Conservation (phyloP, 805 yeast species). For the Jamesozyma hellenica region DNA sequence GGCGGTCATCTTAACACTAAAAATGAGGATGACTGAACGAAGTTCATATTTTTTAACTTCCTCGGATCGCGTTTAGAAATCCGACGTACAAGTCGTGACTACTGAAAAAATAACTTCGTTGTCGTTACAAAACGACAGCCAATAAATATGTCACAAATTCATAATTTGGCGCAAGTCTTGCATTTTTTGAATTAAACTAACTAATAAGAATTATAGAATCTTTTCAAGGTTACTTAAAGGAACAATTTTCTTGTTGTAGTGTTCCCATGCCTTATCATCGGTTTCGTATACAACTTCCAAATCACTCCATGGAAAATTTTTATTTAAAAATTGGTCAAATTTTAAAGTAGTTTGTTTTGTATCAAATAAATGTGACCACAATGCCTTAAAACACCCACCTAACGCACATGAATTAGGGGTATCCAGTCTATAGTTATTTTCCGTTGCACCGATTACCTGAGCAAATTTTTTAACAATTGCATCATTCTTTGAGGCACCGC, state of each 20-base stretch:
- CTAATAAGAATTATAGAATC: not conserved
- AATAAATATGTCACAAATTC: too few relatives aligned
- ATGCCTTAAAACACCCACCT: conserved; percentile 82
- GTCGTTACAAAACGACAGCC: too few relatives aligned
- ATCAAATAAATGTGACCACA: conserved; percentile 49
- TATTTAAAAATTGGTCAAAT: conserved; percentile 39
- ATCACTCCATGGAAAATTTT: conserved; percentile 39
- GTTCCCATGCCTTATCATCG: conserved; percentile 22
- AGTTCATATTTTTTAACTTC: too few relatives aligned
- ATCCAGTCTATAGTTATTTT: conserved; percentile 62
- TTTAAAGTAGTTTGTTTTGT: conserved; percentile 11
- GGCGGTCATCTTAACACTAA: too few relatives aligned
- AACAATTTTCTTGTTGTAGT: conserved; percentile 23
- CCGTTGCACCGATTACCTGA: conserved; percentile 48
- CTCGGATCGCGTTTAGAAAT: too few relatives aligned
- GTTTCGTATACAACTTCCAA: conserved; percentile 20
- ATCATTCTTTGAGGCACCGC: conserved; percentile 71
- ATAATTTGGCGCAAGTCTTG: too few relatives aligned
- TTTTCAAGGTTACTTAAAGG: conserved; percentile 27
- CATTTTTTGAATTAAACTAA: too few relatives aligned
- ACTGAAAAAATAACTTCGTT: too few relatives aligned
- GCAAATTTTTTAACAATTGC: conserved; percentile 63
- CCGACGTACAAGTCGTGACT: too few relatives aligned
- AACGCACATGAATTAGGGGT: conserved; percentile 85
- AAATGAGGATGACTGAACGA: too few relatives aligned